Evolutionary conservation across 495 filamentous ascomycete genomes (phyloP).

Genomic region (Aspergillus mulundensis): DNA sequence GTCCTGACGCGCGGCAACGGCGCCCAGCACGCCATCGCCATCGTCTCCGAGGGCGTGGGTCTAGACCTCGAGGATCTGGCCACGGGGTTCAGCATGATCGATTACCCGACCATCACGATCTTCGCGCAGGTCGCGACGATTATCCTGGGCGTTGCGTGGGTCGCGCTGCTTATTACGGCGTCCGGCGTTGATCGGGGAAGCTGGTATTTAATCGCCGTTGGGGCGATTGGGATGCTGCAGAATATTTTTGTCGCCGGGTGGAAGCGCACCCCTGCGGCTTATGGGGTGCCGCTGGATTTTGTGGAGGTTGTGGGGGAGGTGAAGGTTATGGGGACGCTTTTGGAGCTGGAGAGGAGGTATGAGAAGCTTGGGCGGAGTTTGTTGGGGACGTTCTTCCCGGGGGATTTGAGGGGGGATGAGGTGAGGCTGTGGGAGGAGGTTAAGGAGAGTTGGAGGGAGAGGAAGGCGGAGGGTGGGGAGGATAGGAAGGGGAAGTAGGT

Average conservation of each 20-base stretch:
- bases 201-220: conserved; percentile 44
- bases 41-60: conserved; percentile 30
- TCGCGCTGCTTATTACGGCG: conserved; percentile 35
- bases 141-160: conserved; percentile 33
- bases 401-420: conserved; percentile 20
- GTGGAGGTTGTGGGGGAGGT: conserved; percentile 19
- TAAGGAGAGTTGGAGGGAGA: conserved; percentile 10
- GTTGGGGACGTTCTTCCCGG: conserved; percentile 32
- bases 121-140: conserved; percentile 13
- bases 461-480: neutral
- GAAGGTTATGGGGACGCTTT: conserved; percentile 33
- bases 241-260: conserved; percentile 37
- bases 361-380: conserved; percentile 26
- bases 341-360: conserved; percentile 27
- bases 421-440: conserved; percentile 19
- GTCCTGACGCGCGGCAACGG: conserved; percentile 45
- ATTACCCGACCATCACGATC: conserved; percentile 11
- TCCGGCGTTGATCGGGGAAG: conserved; percentile 30
- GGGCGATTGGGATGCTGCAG: conserved; percentile 44
- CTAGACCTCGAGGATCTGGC: conserved; percentile 49
- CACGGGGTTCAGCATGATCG: conserved; percentile 17
- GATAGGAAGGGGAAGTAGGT: neutral
- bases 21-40: conserved; percentile 38
- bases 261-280: conserved; percentile 23
- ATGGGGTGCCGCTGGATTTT: conserved; percentile 28